A percentile compares a stretch with the other conserved stretches of the same genome.
phyloP scores from a whole-genome alignment of 768 basidiomycete genomes.

The Pleurotus salmoneostramineus region DNA sequence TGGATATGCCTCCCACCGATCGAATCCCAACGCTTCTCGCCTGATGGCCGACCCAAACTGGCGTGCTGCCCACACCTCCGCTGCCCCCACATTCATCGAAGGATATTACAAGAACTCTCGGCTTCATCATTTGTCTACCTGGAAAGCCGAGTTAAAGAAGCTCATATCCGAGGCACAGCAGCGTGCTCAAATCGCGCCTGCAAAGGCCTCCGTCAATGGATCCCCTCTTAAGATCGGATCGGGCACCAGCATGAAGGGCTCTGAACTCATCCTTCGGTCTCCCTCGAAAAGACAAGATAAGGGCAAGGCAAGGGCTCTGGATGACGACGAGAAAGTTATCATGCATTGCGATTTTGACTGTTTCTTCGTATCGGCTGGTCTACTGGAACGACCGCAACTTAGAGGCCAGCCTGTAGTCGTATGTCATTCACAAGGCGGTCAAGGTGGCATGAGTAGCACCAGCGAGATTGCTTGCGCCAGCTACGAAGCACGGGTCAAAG shows the following conservation, averaged over 20 bases:
- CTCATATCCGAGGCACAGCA: slow-evolving; percentile 81
- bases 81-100: slow-evolving; percentile 82
- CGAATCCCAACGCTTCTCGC: slow-evolving; percentile 71
- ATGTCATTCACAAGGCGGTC: slow-evolving; percentile 84
- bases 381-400: slow-evolving; percentile 75
- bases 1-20: slow-evolving; percentile 61
- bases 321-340: slow-evolving; percentile 58
- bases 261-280: slow-evolving; percentile 44
- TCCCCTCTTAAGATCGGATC: slow-evolving; percentile 2
- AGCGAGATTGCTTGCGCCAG: slow-evolving; percentile 94
- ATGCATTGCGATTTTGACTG: slow-evolving; percentile 97
- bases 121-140: slow-evolving; percentile 87
- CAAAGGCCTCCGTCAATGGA: slow-evolving; percentile 14
- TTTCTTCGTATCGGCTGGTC: slow-evolving; percentile 94
- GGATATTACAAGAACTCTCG: slow-evolving; percentile 83
- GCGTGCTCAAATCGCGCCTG: slow-evolving; percentile 46
- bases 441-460: slow-evolving; percentile 74
- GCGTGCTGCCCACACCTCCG: slow-evolving; percentile 85
- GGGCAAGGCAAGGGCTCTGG: slow-evolving; percentile 50
- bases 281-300: slow-evolving; percentile 49
- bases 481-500: slow-evolving; percentile 88
- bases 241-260: slow-evolving; percentile 50
- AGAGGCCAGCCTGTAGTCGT: slow-evolving; percentile 90
- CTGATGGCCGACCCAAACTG: slow-evolving; percentile 83
- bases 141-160: slow-evolving; percentile 86